phyloP scores from a whole-genome alignment of 345 rosid species.

The Lagerstroemia speciosa region DNA sequence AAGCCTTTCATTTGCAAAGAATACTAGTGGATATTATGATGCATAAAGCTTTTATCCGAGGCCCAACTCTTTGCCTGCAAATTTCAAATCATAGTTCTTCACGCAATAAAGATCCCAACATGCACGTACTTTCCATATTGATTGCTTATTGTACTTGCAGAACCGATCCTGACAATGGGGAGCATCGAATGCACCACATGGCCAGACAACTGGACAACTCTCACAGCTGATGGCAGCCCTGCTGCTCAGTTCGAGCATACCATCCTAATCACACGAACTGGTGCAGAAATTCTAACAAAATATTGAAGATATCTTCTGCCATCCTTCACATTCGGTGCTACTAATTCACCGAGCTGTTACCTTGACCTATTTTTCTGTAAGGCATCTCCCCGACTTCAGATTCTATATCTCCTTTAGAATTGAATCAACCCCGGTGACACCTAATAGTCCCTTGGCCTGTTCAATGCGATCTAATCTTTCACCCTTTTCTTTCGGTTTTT shows the following conservation, averaged over 20 bases:
- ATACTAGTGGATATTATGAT: background rate
- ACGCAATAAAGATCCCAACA: background rate
- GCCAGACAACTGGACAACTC: slow-evolving; percentile 92
- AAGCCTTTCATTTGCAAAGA: background rate
- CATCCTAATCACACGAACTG: slow-evolving; percentile 71
- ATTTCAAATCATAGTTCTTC: background rate
- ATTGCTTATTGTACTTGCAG: slow-evolving; percentile 26
- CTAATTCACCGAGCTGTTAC: background rate
- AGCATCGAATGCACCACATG: slow-evolving; percentile 62
- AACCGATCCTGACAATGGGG: slow-evolving; percentile 77
- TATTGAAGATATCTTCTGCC: slow-evolving; percentile 21
- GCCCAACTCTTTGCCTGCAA: background rate
- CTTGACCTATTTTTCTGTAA: background rate
- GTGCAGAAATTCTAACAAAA: slow-evolving; percentile 73
- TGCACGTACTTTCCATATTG: background rate
- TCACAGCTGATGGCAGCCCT: slow-evolving; percentile 67
- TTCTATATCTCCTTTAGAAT: too few species aligned
- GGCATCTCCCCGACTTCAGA: background rate
- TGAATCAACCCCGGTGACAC: too few species aligned
- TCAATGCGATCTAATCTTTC: too few species aligned
- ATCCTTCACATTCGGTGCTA: background rate
- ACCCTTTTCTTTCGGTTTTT: too few species aligned
- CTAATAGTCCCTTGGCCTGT: too few species aligned
- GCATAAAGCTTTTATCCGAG: background rate
- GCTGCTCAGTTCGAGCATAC: slow-evolving; percentile 92